Evolutionary conservation across 2,329 filamentous ascomycete genomes (phyloP).

Genomic region (Fusarium guadeloupense): DNA sequence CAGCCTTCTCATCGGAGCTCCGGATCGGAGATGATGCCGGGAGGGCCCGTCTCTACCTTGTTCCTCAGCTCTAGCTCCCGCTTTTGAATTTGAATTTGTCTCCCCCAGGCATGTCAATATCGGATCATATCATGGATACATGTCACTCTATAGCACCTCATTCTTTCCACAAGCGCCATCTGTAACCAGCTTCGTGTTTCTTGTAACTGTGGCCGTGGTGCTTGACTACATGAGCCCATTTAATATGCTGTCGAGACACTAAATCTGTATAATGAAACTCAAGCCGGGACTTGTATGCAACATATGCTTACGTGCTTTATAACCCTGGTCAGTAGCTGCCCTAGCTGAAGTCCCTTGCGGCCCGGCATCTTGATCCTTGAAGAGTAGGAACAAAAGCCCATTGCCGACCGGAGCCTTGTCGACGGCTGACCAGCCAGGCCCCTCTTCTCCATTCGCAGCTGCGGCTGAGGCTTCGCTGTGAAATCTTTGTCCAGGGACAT

Average conservation of each 20-base stretch:
- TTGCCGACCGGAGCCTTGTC: not conserved
- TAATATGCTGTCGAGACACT: not conserved
- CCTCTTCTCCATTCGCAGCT: not conserved
- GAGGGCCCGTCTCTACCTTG: constrained; percentile 4
- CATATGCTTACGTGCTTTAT: constrained; percentile 3
- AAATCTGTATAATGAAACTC: not conserved
- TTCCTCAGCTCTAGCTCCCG: constrained; percentile 12
- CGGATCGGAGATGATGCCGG: constrained; percentile 1
- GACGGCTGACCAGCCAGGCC: not conserved
- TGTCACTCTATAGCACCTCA: constrained; percentile 31
- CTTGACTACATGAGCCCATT: not conserved
- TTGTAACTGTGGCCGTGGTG: constrained; percentile 8
- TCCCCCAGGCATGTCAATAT: constrained; percentile 38
- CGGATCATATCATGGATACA: constrained; percentile 43
- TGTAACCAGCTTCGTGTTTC: constrained; percentile 13
- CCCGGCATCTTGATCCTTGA: constrained; percentile 6
- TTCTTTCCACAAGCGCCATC: constrained; percentile 9
- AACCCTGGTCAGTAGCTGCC: constrained; percentile 21
- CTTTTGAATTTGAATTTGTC: constrained; percentile 17
- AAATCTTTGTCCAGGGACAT: not conserved
- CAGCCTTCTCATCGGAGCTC: constrained; percentile 15
- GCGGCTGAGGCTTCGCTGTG: constrained; percentile 3
- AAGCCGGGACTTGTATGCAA: not conserved
- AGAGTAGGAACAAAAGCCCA: not conserved
- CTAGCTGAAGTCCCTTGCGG: constrained; percentile 22